Evolutionary conservation across 345 rosid species (phyloP), one percentile per base, ranked within the genome.

Genomic region (Populus simonii): DNA sequence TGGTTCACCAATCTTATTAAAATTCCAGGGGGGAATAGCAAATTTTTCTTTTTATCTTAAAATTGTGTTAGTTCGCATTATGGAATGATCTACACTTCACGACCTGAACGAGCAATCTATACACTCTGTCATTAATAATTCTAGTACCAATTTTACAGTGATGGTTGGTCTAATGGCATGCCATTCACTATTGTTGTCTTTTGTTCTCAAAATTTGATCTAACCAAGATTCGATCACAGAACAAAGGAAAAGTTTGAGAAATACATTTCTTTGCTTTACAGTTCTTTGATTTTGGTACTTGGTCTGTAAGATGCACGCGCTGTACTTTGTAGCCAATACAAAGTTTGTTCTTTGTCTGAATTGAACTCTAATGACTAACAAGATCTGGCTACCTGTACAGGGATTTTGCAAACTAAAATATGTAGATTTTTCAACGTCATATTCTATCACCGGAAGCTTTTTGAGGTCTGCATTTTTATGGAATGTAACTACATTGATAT

Each of bases 341-440:
- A 66, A 53, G n/a, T 23, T 20, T 2, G 39, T 39, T 67, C 35
- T 59, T n/a, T 16, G 38, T 15, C 41, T 53, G 15, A 31, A 25
- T 8, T 57, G 41, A 63, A 73, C 71, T 35, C 62, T 39, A 15
- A 33, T 17, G 25, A 74, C 41, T 74, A 70, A 23, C 25, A 74
- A 61, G 72, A 77, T 66, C 59, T 16, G 55, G 51, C 71, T 38
- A 70, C 67, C 66, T 62, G 39, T 84, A 80, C 89, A 92, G 98
- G 94, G 92, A 81, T 85, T 84, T 66, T 88, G 80, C 63, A 91
- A 87, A 79, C 82, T 94, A 69, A 86, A 84, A 71, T 88, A 90
- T 88, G 84, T 90, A 75, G 96, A 94, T 84, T 89, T 94, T 76
- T 90, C 98, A 35, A 84, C 91, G 11, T 88, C 94, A 5, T 88